Base-by-base conservation (phyloP, 139 green algal species). In the Coelastrella sp. region DNA sequence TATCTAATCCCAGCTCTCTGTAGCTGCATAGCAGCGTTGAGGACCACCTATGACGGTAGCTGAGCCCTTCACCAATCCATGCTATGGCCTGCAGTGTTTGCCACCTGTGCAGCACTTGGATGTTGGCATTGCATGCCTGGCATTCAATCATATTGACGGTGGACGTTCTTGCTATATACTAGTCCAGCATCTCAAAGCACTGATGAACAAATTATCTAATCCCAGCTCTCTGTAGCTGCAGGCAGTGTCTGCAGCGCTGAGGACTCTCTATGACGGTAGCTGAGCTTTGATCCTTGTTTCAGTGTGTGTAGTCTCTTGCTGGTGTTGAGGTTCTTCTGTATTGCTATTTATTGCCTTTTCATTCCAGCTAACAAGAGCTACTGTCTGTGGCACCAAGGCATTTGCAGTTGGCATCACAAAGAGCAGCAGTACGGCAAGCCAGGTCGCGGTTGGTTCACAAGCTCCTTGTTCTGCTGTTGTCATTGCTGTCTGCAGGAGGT, bases 1-100 rank as follows among this genome's bases (percentile, higher is more conserved):
- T 76, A 84, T 57, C 78, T 84, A 84, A 84, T 84, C 78, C 80
- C 58, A 86, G 57, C 80, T 86, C 58, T 73, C 57, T 86, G 80
- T 24, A 86, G 58, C 80, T 74, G 80, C 20, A 83, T 49, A 58
- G 56, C 78, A 84, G 78, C 27, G 78, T 27, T 84, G 78, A 65
- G 27, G 78, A 84, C 78, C 56, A 84, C 27, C 78, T 84, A 84
- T 84, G 78, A 84, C 78, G 78, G 78, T 84, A 84, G 56, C 78
- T 84, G 78, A 84, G 78, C 78, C 24, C 58, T 49, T 49, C 35
- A 49, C 35, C 35, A 49, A 49, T 49, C 35, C 35, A 49, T 80
- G 9, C 17, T 59, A 5, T 19, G 9, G 24, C 17, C 10, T 58
- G 10, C 25, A 80, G 74, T 80, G 24, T 80, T 80, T 80, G 9